A percentile compares a stretch with the other conserved stretches of the same genome.
Conservation (phyloP, 345 rosid genomes). For the Salix udensis region DNA sequence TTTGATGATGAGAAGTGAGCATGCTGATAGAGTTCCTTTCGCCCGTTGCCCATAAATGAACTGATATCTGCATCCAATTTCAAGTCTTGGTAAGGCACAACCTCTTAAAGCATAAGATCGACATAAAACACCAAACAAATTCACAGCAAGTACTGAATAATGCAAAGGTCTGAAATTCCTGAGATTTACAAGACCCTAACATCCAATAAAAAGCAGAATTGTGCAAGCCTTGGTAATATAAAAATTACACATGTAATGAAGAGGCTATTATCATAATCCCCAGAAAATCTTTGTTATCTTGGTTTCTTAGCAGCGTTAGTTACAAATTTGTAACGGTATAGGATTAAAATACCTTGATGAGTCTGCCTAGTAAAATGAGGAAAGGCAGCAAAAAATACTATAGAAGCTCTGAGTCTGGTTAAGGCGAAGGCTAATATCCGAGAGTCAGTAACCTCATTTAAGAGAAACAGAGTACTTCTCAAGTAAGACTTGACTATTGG, state of each 20-base stretch:
- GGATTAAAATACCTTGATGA: slow-evolving; percentile 59
- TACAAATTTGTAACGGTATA: background rate
- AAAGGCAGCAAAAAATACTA: slow-evolving; percentile 57
- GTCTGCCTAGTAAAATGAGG: slow-evolving; percentile 52
- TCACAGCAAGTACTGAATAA: background rate
- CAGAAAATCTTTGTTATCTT: background rate
- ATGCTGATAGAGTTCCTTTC: slow-evolving; percentile 48
- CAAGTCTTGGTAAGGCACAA: slow-evolving; percentile 4
- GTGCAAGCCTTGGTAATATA: background rate
- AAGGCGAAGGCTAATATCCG: slow-evolving; percentile 56
- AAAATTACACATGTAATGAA: background rate
- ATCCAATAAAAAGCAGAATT: background rate
- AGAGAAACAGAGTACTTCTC: slow-evolving; percentile 66
- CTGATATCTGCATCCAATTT: slow-evolving; percentile 46
- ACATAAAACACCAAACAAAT: slow-evolving; percentile 1
- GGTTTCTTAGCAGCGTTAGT: background rate
- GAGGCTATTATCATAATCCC: background rate
- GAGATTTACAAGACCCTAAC: background rate
- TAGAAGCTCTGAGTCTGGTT: slow-evolving; percentile 53
- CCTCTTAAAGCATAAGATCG: background rate
- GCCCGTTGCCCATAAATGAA: slow-evolving; percentile 80
- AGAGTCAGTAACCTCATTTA: slow-evolving; percentile 60
- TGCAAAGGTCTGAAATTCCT: background rate
- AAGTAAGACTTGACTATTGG: slow-evolving; percentile 72
- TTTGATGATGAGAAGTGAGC: slow-evolving; percentile 53